A percentile compares a stretch with the other conserved stretches of the same genome.
Conservation (phyloP, 345 rosid genomes). For the Iberis pinnata region DNA sequence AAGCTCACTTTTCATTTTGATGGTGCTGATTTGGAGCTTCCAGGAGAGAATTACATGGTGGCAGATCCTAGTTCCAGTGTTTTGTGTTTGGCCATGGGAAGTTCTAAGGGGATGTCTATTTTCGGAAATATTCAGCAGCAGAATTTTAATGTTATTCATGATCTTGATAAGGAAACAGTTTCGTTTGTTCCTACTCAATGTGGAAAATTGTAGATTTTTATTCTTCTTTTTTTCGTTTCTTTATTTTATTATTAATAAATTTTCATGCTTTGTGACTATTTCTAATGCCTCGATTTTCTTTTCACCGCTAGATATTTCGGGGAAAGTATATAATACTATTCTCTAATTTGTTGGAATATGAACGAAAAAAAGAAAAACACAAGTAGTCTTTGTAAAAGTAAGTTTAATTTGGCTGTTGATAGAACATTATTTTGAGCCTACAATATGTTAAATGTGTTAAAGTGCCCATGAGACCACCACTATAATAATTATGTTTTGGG, state of each 20-base stretch:
- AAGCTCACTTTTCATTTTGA: slow-evolving; percentile 62
- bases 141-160: slow-evolving; percentile 61
- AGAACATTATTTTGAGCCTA: too few species aligned
- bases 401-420: too few species aligned
- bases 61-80: slow-evolving; percentile 52
- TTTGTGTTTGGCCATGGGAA: slow-evolving; percentile 81
- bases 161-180: slow-evolving; percentile 56
- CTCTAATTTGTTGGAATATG: too few species aligned
- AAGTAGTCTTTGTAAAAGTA: too few species aligned
- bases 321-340: too few species aligned
- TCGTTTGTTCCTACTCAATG: slow-evolving; percentile 67
- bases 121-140: slow-evolving; percentile 94
- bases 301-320: too few species aligned
- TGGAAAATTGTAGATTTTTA: slow-evolving; percentile 38
- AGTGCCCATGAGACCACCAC: too few species aligned
- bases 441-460: too few species aligned
- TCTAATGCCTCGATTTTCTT: not conserved
- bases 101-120: slow-evolving; percentile 77
- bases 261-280: not conserved
- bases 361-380: too few species aligned
- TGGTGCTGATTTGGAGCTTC: slow-evolving; percentile 72
- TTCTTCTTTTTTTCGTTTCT: too few species aligned
- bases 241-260: too few species aligned
- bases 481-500: too few species aligned
- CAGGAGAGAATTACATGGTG: slow-evolving; percentile 73